These are phyloP conservation scores for Lathyrus sativus DNA, from an alignment of 306 rosid genomes.

Conservation along the genomic window DNA sequence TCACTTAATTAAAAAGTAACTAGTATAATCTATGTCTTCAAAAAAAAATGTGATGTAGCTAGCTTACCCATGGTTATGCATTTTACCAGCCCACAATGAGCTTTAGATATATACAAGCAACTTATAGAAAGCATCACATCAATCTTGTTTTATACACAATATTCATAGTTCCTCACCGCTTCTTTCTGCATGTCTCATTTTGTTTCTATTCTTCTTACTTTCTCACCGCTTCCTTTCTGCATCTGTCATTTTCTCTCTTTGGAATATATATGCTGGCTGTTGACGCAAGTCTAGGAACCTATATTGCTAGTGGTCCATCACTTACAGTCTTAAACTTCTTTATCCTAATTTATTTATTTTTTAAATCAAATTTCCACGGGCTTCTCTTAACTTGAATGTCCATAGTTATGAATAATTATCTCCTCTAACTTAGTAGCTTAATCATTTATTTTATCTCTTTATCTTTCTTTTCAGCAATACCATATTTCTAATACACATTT, in stretches of 20 bases:
- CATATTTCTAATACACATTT: too few species aligned
- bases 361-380: too few species aligned
- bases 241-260: constrained; percentile 33
- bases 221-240: not conserved
- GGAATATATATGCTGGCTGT: not conserved
- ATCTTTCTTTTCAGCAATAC: too few species aligned
- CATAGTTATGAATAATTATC: too few species aligned
- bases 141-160: constrained; percentile 16
- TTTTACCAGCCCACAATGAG: constrained; percentile 10
- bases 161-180: constrained; percentile 22
- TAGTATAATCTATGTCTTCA: too few species aligned
- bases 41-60: not conserved
- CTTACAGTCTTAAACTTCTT: not conserved
- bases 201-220: constrained; percentile 11
- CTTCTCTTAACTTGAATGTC: too few species aligned
- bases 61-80: constrained; percentile 9
- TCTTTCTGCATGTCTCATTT: constrained; percentile 17
- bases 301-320: constrained; percentile 9
- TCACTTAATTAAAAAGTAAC: too few species aligned
- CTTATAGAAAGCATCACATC: constrained; percentile 25
- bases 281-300: constrained; percentile 8
- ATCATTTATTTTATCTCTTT: too few species aligned
- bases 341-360: too few species aligned
- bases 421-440: too few species aligned
- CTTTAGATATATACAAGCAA: constrained; percentile 16